These are phyloP conservation scores for Lagenidium sp. DNA, from an alignment of 352 stramenopile species.

Conservation along the genomic window DNA sequence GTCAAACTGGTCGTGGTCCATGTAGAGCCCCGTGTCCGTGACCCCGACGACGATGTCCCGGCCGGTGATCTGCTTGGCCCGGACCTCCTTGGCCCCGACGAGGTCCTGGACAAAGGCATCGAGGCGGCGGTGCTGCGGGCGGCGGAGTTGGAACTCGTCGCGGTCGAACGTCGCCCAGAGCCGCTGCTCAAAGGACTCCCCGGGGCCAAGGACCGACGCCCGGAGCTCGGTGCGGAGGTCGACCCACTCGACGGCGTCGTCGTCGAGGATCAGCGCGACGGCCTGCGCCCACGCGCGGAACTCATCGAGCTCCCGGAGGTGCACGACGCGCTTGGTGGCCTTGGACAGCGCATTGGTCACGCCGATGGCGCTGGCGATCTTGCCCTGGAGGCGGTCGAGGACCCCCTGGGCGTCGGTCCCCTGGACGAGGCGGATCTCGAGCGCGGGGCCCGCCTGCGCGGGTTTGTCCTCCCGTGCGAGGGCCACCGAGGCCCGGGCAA, in stretches of 20 bases:
- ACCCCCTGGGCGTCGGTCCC: slow-evolving; percentile 18
- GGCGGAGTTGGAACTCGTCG: not conserved
- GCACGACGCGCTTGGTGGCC: slow-evolving; percentile 22
- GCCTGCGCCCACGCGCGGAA: slow-evolving; percentile 47
- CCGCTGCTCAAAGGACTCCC: slow-evolving; percentile 31
- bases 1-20: slow-evolving; percentile 76
- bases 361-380: slow-evolving; percentile 22
- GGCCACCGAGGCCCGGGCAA: slow-evolving; percentile 42
- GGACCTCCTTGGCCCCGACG: slow-evolving; percentile 40
- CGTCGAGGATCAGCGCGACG: slow-evolving; percentile 36
- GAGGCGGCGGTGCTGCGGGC: slow-evolving; percentile 11
- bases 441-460: slow-evolving; percentile 19
- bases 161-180: slow-evolving; percentile 4
- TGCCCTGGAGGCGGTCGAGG: slow-evolving; percentile 17
- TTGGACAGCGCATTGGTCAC: slow-evolving; percentile 39
- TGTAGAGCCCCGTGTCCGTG: slow-evolving; percentile 67
- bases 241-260: slow-evolving; percentile 64
- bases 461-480: slow-evolving; percentile 18
- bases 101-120: slow-evolving; percentile 48
- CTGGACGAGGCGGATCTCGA: slow-evolving; percentile 38
- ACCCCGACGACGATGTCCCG: slow-evolving; percentile 55
- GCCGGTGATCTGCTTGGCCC: slow-evolving; percentile 57
- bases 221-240: slow-evolving; percentile 41
- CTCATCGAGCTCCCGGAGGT: slow-evolving; percentile 34
- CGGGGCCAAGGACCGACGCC: slow-evolving; percentile 18